phyloP scores from a whole-genome alignment of 495 filamentous ascomycete species.

The Xylaria palmicola region DNA sequence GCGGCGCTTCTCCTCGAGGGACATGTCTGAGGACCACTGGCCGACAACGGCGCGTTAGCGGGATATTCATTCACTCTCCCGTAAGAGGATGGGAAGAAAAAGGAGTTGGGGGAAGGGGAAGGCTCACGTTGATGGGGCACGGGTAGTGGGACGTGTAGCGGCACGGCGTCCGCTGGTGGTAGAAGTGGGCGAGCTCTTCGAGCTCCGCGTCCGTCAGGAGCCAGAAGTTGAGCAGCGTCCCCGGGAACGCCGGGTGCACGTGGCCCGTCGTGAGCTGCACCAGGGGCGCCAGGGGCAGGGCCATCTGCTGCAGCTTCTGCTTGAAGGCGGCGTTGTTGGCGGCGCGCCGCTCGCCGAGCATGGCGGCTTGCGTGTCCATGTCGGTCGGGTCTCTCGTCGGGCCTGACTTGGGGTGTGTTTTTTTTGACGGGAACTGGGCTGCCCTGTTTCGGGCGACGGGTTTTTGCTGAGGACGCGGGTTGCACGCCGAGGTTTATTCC shows the following conservation, averaged over 20 bases:
- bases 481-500: not conserved
- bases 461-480: not conserved
- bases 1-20: slow-evolving; percentile 58
- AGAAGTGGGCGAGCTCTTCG: slow-evolving; percentile 70
- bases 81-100: not conserved
- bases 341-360: slow-evolving; percentile 31
- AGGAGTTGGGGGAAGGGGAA: slow-evolving; percentile 13
- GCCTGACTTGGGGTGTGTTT: not conserved
- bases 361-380: slow-evolving; percentile 26
- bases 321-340: slow-evolving; percentile 37
- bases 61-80: no score
- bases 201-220: slow-evolving; percentile 70
- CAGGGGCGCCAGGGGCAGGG: slow-evolving; percentile 55
- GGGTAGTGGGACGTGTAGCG: slow-evolving; percentile 62
- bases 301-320: slow-evolving; percentile 45
- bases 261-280: slow-evolving; percentile 58
- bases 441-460: not conserved
- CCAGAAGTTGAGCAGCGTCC: slow-evolving; percentile 66
- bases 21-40: slow-evolving; percentile 35
- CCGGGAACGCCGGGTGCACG: slow-evolving; percentile 65
- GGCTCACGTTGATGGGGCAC: slow-evolving; percentile 39
- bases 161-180: slow-evolving; percentile 66
- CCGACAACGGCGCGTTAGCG: no score
- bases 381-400: not conserved
- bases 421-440: no score